phyloP scores from a whole-genome alignment of 306 rosid species.

The Vigna nakashimae region DNA sequence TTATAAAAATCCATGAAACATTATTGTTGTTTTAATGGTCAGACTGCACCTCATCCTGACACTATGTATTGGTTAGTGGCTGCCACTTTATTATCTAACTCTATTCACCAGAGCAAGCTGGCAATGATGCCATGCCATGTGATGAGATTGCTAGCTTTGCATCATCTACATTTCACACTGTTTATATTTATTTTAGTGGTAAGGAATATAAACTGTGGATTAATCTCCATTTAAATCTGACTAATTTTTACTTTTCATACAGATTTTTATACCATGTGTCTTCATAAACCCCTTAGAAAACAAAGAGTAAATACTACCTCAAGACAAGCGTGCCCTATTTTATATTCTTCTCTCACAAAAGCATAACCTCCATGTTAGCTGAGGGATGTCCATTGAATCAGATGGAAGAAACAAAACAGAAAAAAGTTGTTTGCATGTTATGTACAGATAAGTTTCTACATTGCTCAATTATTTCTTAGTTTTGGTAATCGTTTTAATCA shows the following conservation, averaged over 20 bases:
- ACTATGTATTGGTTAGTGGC: conserved; percentile 4
- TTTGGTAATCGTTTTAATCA: not conserved
- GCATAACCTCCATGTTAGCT: not conserved
- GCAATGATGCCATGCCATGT: conserved; percentile 51
- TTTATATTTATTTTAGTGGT: too few relatives aligned
- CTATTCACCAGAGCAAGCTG: conserved; percentile 48
- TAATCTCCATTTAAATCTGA: too few relatives aligned
- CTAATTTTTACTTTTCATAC: too few relatives aligned
- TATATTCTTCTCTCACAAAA: conserved; percentile 36
- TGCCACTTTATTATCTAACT: conserved; percentile 4
- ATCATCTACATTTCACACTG: not conserved
- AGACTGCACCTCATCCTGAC: conserved; percentile 43
- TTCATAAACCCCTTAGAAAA: not conserved
- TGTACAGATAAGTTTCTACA: not conserved
- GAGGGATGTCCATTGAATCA: conserved; percentile 30
- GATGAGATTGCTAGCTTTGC: conserved; percentile 28
- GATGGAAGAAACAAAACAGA: conserved; percentile 3
- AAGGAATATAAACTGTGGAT: too few relatives aligned
- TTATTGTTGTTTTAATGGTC: conserved; percentile 11
- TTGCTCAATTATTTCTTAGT: not conserved
- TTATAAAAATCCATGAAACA: not conserved
- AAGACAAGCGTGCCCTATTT: conserved; percentile 34
- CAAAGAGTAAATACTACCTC: not conserved
- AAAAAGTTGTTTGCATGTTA: not conserved
- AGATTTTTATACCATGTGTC: too few relatives aligned